phyloP scores from a whole-genome alignment of 2,329 filamentous ascomycete species.

The Fusarium sp. region DNA sequence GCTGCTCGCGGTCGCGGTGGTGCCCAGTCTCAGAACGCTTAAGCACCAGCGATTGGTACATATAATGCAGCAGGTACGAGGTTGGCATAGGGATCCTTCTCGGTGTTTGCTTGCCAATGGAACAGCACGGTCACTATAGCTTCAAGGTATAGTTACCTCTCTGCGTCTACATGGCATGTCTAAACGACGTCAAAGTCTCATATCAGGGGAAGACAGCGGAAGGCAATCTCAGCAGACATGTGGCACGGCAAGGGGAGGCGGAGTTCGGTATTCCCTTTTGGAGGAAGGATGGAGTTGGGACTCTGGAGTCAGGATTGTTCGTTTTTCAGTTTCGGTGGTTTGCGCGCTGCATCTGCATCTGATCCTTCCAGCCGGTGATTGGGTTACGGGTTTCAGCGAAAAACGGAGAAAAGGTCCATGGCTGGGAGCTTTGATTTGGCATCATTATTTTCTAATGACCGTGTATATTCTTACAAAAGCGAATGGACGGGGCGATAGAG shows the following conservation, averaged over 20 bases:
- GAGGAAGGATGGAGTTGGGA: slow-evolving; percentile 48
- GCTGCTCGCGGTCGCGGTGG: slow-evolving; percentile 72
- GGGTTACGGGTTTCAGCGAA: slow-evolving; percentile 45
- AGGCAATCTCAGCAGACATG: slow-evolving; percentile 14
- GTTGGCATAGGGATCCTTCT: slow-evolving; percentile 4
- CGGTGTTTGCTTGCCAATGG: background rate
- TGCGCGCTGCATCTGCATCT: slow-evolving; percentile 49
- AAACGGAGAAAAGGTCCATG: slow-evolving; percentile 42
- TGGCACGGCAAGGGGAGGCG: slow-evolving; percentile 35
- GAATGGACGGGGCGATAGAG: slow-evolving; percentile 40
- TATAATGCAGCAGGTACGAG: slow-evolving; percentile 16
- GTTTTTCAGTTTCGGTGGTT: slow-evolving; percentile 48
- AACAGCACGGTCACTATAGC: background rate
- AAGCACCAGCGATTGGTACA: slow-evolving; percentile 31
- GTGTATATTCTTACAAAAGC: slow-evolving; percentile 48
- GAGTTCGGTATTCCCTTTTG: slow-evolving; percentile 47
- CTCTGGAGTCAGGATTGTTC: slow-evolving; percentile 49
- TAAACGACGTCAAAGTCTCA: slow-evolving; percentile 4
- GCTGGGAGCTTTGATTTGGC: slow-evolving; percentile 47
- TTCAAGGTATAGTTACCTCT: background rate
- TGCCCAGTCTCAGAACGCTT: slow-evolving; percentile 65
- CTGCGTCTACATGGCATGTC: slow-evolving; percentile 9
- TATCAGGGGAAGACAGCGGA: background rate
- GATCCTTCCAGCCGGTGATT: slow-evolving; percentile 44
- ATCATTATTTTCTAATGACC: slow-evolving; percentile 47